Conservation (phyloP, 1,139 yeast species). For the Candida sojae region DNA sequence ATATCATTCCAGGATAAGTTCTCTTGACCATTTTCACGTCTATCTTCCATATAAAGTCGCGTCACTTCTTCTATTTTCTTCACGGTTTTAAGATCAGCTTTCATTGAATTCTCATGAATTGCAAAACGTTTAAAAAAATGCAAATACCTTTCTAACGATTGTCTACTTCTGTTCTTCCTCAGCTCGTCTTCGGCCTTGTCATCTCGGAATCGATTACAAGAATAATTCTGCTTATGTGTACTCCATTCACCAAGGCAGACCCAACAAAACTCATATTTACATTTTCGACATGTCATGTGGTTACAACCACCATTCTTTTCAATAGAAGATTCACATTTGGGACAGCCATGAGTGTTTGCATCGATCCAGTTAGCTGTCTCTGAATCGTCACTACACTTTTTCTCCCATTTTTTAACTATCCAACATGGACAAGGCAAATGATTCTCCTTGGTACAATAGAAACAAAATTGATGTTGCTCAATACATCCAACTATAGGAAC, state of each 20-base stretch:
- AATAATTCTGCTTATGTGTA: constrained; percentile 66
- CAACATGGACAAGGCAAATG: constrained; percentile 86
- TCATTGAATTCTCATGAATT: constrained; percentile 77
- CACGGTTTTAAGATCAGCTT: constrained; percentile 68
- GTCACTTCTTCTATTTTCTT: constrained; percentile 65
- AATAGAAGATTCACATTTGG: constrained; percentile 60
- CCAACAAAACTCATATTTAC: constrained; percentile 90
- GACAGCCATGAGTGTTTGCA: constrained; percentile 86
- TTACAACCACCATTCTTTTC: constrained; percentile 95
- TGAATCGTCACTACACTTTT: constrained; percentile 81
- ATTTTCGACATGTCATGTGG: constrained; percentile 87
- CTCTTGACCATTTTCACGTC: constrained; percentile 18
- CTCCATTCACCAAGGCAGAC: constrained; percentile 80
- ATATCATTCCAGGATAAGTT: constrained; percentile 87
- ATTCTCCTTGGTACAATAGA: constrained; percentile 71
- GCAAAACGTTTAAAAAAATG: constrained; percentile 78
- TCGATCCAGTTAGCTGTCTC: constrained; percentile 89
- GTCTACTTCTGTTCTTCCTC: constrained; percentile 34
- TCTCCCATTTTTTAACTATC: constrained; percentile 70
- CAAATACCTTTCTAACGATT: constrained; percentile 63
- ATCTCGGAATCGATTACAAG: constrained; percentile 63
- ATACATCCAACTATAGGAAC: constrained; percentile 72
- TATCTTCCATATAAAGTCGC: constrained; percentile 54
- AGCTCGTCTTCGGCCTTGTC: constrained; percentile 21
- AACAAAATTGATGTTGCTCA: constrained; percentile 75